phyloP scores from a whole-genome alignment of 495 filamentous ascomycete genomes.

The Xylaria acuta region DNA sequence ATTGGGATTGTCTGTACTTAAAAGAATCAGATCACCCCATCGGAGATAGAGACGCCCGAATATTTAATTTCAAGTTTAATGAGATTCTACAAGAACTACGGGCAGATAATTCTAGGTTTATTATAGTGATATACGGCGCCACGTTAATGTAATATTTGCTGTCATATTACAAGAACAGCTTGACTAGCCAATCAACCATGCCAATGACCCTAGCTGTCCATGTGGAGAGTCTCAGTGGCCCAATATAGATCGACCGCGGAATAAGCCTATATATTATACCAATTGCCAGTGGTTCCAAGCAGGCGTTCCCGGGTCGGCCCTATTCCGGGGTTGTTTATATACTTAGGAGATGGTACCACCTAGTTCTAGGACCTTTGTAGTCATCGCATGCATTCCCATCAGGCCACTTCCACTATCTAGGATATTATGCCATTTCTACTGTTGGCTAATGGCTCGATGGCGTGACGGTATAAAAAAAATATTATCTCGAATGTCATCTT shows the following conservation, averaged over 20 bases:
- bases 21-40: background rate
- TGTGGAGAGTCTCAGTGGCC: background rate
- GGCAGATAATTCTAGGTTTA: background rate
- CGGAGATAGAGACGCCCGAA: background rate
- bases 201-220: background rate
- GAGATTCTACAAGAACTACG: background rate
- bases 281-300: background rate
- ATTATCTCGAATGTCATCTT: background rate
- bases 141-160: background rate
- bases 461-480: background rate
- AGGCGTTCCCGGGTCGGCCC: background rate
- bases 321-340: background rate
- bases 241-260: background rate
- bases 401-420: background rate
- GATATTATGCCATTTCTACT: background rate
- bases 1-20: background rate
- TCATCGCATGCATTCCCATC: background rate
- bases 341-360: background rate
- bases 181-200: background rate
- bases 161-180: background rate
- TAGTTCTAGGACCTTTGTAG: background rate
- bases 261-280: background rate
- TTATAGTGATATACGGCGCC: background rate
- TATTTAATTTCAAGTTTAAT: background rate
- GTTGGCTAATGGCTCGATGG: background rate